Percentiles rank a stretch among this genome's conserved stretches.
phyloP scores from a whole-genome alignment of 179 eudicot genomes.

The Heliamphora pulchella region DNA sequence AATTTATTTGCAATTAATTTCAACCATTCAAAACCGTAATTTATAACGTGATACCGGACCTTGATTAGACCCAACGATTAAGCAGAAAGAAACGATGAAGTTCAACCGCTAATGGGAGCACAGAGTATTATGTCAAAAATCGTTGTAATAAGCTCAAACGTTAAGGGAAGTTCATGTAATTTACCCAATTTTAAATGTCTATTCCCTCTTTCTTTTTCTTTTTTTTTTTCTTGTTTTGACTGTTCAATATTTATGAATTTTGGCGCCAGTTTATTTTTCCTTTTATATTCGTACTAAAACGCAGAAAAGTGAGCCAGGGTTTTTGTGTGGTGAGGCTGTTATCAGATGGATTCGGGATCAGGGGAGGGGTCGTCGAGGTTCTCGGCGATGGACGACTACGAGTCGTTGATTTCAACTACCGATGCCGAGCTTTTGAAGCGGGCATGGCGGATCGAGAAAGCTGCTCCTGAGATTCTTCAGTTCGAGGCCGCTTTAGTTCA shows the following conservation, averaged over 20 bases:
- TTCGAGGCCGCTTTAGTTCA: conserved; percentile 50
- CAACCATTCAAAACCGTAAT: no score
- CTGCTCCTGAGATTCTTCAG: conserved; percentile 71
- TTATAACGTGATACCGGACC: no score
- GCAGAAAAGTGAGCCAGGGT: neutral
- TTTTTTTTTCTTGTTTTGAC: no score
- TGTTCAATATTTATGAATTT: neutral
- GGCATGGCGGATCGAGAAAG: conserved; percentile 87
- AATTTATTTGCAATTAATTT: no score
- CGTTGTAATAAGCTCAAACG: no score
- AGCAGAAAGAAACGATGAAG: no score
- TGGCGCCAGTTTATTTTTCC: neutral
- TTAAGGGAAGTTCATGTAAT: no score
- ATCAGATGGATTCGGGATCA: conserved; percentile 33
- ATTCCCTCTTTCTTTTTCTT: no score
- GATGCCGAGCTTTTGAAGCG: conserved; percentile 73
- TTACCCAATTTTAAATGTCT: no score
- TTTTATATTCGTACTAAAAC: neutral
- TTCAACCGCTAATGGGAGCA: no score
- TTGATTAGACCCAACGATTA: no score
- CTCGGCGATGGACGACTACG: conserved; percentile 36
- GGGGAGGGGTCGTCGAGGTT: conserved; percentile 22
- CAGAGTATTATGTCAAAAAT: no score
- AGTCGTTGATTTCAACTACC: conserved; percentile 60
- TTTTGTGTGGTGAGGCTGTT: neutral